A percentile compares a stretch with the other conserved stretches of the same genome.
These are phyloP conservation scores for Litchi chinensis DNA, from an alignment of 345 rosid genomes.

Conservation along the genomic window DNA sequence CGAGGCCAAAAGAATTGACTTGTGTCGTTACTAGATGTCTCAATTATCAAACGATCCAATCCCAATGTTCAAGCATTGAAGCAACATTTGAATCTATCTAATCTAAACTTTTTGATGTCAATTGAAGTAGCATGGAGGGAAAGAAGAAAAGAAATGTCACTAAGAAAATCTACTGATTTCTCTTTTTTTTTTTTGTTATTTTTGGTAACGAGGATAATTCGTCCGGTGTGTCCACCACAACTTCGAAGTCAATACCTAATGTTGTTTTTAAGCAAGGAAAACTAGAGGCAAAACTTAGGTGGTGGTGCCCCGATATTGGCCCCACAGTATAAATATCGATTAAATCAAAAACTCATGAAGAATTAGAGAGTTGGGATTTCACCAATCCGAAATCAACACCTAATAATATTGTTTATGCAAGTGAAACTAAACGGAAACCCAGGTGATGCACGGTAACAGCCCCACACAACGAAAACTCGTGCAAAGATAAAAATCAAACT, in stretches of 20 bases:
- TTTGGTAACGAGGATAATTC: not conserved
- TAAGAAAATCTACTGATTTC: not conserved
- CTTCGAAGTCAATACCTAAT: not conserved
- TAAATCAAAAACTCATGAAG: not conserved
- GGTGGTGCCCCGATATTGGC: too few relatives aligned
- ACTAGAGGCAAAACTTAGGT: not conserved
- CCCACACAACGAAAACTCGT: too few relatives aligned
- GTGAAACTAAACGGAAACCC: too few relatives aligned
- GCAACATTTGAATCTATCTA: not conserved
- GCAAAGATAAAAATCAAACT: too few relatives aligned
- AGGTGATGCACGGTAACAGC: too few relatives aligned
- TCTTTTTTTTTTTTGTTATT: too few relatives aligned
- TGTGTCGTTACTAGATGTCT: not conserved
- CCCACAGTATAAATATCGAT: not conserved
- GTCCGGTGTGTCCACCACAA: too few relatives aligned
- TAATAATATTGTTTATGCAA: too few relatives aligned
- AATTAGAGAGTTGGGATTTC: not conserved
- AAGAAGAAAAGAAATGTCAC: not conserved
- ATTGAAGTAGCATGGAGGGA: not conserved
- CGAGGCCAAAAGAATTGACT: not conserved
- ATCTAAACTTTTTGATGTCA: not conserved
- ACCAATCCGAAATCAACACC: too few relatives aligned
- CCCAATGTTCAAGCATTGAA: constrained; percentile 1
- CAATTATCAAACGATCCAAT: constrained; percentile 13
- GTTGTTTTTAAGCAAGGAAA: too few relatives aligned